Evolutionary conservation across 1,284 basidiomycete genomes (phyloP).

Genomic region (Apiotrichum sp.): DNA sequence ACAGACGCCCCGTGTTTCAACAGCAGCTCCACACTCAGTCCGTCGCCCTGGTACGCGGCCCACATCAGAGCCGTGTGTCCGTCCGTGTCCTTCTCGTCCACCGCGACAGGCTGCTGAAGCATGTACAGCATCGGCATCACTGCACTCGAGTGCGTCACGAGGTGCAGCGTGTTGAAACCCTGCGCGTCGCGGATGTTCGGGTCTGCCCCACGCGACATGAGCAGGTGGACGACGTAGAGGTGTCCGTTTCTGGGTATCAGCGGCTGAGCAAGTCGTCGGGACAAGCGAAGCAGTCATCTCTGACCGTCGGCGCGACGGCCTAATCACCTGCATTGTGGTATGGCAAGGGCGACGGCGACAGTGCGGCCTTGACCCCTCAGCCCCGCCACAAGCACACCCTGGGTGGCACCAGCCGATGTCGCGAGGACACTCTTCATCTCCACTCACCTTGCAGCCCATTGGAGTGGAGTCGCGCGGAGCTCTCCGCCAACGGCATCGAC

Average conservation of each 20-base stretch:
- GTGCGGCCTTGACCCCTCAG: too few species aligned
- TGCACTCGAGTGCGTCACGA: constrained; percentile 87
- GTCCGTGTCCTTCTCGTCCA: constrained; percentile 80
- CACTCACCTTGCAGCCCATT: constrained; percentile 78
- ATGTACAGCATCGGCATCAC: constrained; percentile 93
- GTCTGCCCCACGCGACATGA: constrained; percentile 83
- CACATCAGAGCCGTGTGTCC: constrained; percentile 97
- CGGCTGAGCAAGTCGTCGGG: background rate
- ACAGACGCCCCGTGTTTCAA: constrained; percentile 80
- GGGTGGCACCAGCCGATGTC: too few species aligned
- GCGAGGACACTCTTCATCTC: too few species aligned
- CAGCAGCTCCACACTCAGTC: constrained; percentile 84
- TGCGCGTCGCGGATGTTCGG: constrained; percentile 86
- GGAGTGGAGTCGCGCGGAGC: constrained; percentile 88
- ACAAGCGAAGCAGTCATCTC: too few species aligned
- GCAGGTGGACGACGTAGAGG: constrained; percentile 85
- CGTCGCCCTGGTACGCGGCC: constrained; percentile 94
- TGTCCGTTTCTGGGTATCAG: constrained; percentile 66
- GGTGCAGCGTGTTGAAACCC: constrained; percentile 92
- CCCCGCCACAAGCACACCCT: too few species aligned
- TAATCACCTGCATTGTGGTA: too few species aligned
- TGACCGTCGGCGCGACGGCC: too few species aligned
- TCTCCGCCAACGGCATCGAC: constrained; percentile 93
- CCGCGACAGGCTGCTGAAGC: constrained; percentile 79
- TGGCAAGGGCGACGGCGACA: too few species aligned